phyloP scores from a whole-genome alignment of 2,329 filamentous ascomycete species.

The Alternaria brassicae region DNA sequence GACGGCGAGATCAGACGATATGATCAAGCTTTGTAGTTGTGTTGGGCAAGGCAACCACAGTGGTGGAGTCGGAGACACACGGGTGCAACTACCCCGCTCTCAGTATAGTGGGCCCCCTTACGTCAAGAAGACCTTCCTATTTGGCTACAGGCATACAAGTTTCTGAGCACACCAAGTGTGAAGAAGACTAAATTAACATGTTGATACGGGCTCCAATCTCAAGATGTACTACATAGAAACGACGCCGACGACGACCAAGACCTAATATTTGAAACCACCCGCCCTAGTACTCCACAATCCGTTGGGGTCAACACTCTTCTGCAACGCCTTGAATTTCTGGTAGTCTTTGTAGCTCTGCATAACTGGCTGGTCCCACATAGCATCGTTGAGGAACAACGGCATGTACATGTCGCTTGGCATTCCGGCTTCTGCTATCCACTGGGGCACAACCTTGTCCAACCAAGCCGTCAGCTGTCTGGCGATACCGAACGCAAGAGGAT shows the following conservation, averaged over 20 bases:
- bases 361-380: constrained; percentile 31
- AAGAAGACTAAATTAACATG: not conserved
- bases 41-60: not conserved
- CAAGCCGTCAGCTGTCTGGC: constrained; percentile 30
- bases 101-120: constrained; percentile 11
- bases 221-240: not conserved
- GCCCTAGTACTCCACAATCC: constrained; percentile 30
- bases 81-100: constrained; percentile 17
- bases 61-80: constrained; percentile 10
- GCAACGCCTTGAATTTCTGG: constrained; percentile 30
- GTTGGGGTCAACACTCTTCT: constrained; percentile 28
- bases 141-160: not conserved
- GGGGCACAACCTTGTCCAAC: constrained; percentile 29
- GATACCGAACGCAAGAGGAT: constrained; percentile 19
- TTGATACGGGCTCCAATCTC: not conserved
- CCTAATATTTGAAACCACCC: constrained; percentile 33
- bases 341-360: constrained; percentile 28
- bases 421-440: constrained; percentile 33
- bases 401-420: constrained; percentile 24
- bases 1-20: not conserved
- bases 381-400: constrained; percentile 37
- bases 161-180: not conserved
- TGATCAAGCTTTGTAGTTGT: not conserved
- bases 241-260: not conserved
- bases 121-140: constrained; percentile 16